Conservation (phyloP, 768 basidiomycete species). For the Tremella mesenterica region DNA sequence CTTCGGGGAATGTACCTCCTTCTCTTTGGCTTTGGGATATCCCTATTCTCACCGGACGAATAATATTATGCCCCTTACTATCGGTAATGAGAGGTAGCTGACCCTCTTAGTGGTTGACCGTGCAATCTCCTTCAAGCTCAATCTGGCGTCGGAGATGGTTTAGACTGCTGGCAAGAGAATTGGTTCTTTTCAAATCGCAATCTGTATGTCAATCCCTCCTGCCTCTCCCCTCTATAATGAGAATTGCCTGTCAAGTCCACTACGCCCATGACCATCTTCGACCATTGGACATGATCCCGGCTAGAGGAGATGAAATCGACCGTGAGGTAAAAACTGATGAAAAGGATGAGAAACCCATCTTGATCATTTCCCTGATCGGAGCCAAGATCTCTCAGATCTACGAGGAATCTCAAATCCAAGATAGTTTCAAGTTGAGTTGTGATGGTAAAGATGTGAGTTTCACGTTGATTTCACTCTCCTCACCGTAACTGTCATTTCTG, state of each 20-base stretch:
- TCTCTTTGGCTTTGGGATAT: too few species aligned
- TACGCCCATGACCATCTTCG: too few species aligned
- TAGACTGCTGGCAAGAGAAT: constrained; percentile 16
- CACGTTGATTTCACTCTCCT: not conserved
- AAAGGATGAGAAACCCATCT: constrained; percentile 30
- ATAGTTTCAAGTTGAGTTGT: constrained; percentile 30
- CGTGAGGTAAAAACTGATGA: not conserved
- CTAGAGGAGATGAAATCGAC: not conserved
- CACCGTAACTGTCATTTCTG: too few species aligned
- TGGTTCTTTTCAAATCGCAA: constrained; percentile 31
- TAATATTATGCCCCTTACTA: too few species aligned
- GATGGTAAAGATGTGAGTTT: constrained; percentile 23
- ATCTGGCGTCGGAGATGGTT: constrained; percentile 35
- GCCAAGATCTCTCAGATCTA: constrained; percentile 19
- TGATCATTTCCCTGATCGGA: constrained; percentile 17
- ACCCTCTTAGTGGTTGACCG: constrained; percentile 24
- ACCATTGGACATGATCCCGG: too few species aligned
- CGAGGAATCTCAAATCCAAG: constrained; percentile 37
- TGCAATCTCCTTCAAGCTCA: constrained; percentile 26
- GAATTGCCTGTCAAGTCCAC: too few species aligned
- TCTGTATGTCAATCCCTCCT: constrained; percentile 24
- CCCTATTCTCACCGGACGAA: not conserved
- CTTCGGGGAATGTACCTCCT: too few species aligned
- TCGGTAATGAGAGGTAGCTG: constrained; percentile 1
- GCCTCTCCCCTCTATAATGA: too few species aligned